Evolutionary conservation across 768 basidiomycete species (phyloP), one percentile per base, ranked within the genome.

Genomic region (Boletellus sp.): DNA sequence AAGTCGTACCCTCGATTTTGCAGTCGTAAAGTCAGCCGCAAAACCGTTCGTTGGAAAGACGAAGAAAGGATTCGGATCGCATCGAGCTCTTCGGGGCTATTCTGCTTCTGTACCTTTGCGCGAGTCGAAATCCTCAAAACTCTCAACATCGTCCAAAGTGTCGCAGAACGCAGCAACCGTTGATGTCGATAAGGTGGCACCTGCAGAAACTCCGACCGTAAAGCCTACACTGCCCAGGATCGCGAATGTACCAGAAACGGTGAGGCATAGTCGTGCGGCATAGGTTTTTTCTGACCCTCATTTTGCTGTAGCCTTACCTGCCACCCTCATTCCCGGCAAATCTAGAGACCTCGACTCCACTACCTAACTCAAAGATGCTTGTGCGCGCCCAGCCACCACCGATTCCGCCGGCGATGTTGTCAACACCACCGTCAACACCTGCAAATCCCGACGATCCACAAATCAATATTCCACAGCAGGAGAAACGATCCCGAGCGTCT

Each of bases 281-380:
- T 20, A 23, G 42, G 34, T 35, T 48, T 31, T 44, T 33, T 42
- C 54, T 68, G 49, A 68, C 39, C 3, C 31, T 26, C 39, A 28
- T 49, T 41, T 33, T 40, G 32, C 24, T 37, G 56, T 53, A 74
- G 78, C 65, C 69, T n/a, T 79, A 74, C 50, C 62, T 78, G 17
- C 79, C 79, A 1, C 80, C 80, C 4, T 82, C 81, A 7, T 83
- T 82, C 55, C 76, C 78, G 26, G 69, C 74, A 11, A 68, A 79
- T 49, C 61, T 83, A 19, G 58, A 66, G 28, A 81, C 79, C 23
- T 84, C 81, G 2, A 83, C 81, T 5, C 81, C 81, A 10, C 67
- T 64, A 31, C 54, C 57, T n/a, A 50, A 48, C 37, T 40, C 52
- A 35, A 48, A 40, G 41, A 50, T 59, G 12, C 54, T 58, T 41